phyloP scores from a whole-genome alignment of 2,329 filamentous ascomycete genomes.

The Fusarium sp. region DNA sequence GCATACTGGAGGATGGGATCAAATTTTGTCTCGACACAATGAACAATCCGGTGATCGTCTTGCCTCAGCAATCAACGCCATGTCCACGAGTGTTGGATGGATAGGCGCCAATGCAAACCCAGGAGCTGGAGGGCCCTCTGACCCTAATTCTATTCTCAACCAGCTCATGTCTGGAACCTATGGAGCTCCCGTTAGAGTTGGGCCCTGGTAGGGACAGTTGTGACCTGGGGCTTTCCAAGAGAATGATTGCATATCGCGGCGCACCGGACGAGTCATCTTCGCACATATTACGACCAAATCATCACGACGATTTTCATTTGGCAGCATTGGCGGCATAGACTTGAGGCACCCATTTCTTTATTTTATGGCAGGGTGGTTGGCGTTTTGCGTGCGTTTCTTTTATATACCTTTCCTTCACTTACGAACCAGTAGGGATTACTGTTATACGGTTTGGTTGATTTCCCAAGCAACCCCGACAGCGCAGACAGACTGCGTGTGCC shows the following conservation, averaged over 20 bases:
- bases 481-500: slow-evolving; percentile 30
- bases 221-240: slow-evolving; percentile 10
- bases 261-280: slow-evolving; percentile 38
- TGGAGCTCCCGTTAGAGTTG: slow-evolving; percentile 68
- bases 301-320: slow-evolving; percentile 48
- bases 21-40: slow-evolving; percentile 87
- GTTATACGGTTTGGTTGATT: slow-evolving; percentile 15
- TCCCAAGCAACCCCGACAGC: slow-evolving; percentile 12
- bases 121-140: slow-evolving; percentile 44
- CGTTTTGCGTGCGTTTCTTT: slow-evolving; percentile 47
- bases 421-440: slow-evolving; percentile 38
- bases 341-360: slow-evolving; percentile 43
- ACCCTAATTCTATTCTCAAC: slow-evolving; percentile 68
- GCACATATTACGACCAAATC: slow-evolving; percentile 49
- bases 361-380: slow-evolving; percentile 46
- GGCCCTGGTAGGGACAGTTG: slow-evolving; percentile 63
- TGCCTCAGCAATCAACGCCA: slow-evolving; percentile 80
- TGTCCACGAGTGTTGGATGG: slow-evolving; percentile 81
- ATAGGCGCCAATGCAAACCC: slow-evolving; percentile 62
- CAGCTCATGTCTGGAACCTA: slow-evolving; percentile 71
- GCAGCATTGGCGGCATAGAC: slow-evolving; percentile 53
- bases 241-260: slow-evolving; percentile 42
- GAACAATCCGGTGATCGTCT: slow-evolving; percentile 85
- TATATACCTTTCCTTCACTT: slow-evolving; percentile 46
- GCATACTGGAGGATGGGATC: slow-evolving; percentile 92